Evolutionary conservation across 805 yeast genomes (phyloP), one percentile per base, ranked within the genome.

Genomic region (Zygotorulaspora chibaensis): DNA sequence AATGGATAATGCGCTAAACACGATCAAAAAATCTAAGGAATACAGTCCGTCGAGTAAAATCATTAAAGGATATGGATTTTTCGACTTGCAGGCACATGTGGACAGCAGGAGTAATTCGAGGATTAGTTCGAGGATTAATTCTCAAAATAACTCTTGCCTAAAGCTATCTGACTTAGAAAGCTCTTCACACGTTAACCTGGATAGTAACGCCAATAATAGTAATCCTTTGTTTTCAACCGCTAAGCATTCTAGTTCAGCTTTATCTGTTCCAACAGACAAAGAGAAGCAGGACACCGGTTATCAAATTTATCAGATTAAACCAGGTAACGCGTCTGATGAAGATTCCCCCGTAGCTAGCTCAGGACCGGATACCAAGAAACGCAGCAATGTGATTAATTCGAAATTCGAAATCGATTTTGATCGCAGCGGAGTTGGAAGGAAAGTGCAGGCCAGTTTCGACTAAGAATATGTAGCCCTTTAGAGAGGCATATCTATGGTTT

Each of bases 401-500:
- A 59, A 57, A 26, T 69, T 68, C 35, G 71, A 69, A 40, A 67
- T 67, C 15, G 62, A 67, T 50, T 70, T 69, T 43, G 73, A 69
- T 43, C 66, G 74, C 47, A 66, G 69, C 3, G 53, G 55, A 17
- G 71, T 69, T n/a, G 74, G 74, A 3, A 67, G 65, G 50, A 70
- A 67, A 41, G 65, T 70, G 8, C 44, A 52, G 9, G 54, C 63
- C 2, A 49, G 47, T 30, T 48, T 48, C 23, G 46, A 48, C 10
- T 36, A n/a, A n/a, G n/a, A n/a, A n/a, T n/a, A n/a, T n/a, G n/a
- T n/a, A n/a, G n/a, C n/a, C n/a, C n/a, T n/a, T n/a, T n/a, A 20
- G 25, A 20, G 7, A 7, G 25, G 7, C 25, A 20, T 20, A 5
- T 20, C 7, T 20, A 5, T 20, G 25, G 7, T 7, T 5, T 7